Evolutionary conservation across 2,329 filamentous ascomycete species (phyloP), one percentile per base, ranked within the genome.

Genomic region (Hymenoscyphus infarciens): DNA sequence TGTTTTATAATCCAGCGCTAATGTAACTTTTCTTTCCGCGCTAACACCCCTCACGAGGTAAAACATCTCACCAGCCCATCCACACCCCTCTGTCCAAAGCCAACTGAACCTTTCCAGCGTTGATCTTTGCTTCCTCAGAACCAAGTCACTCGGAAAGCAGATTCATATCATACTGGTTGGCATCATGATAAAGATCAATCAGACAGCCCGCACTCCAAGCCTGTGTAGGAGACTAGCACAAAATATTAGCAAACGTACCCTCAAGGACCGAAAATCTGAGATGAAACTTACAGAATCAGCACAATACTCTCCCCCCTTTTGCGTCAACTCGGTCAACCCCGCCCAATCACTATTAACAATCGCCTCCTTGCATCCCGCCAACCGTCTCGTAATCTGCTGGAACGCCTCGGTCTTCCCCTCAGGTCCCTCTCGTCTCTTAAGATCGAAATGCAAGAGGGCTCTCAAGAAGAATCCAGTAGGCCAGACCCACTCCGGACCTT

Each of bases 401-500:
- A 97, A 97, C 3, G 90, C 90, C 77, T 98, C 95, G 0, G 88
- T 89, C 35, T 87, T 84, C 66, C 89, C 91, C 71, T 91, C 84
- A 4, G 78, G 64, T 1, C 82, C 85, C 66, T 83, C 82, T 57
- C 91, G 83, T 33, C 92, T 82, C 79, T 84, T 82, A 57, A 98
- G 79, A 74, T 97, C 92, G 72, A 98, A 98, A 75, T 92, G 90
- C 66, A 99, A 83, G 67, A 99, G 80, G 1, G 95, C 95, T 57
- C 96, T 87, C 25, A 97, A 81, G 82, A 97, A 99, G 80, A 92
- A 99, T 4, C 95, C 95, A 1, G 92, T 94, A 0, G 94, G 96
- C 95, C 95, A 99, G 27, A 97, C 79, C 95, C 95, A 99, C 76
- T 99, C 95, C 0, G 95, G 96, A 4, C 95, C 95, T 76, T 98